Percentiles rank a stretch among this genome's conserved stretches.
phyloP scores from a whole-genome alignment of 1,284 basidiomycete species.

The Inonotus hispidus region DNA sequence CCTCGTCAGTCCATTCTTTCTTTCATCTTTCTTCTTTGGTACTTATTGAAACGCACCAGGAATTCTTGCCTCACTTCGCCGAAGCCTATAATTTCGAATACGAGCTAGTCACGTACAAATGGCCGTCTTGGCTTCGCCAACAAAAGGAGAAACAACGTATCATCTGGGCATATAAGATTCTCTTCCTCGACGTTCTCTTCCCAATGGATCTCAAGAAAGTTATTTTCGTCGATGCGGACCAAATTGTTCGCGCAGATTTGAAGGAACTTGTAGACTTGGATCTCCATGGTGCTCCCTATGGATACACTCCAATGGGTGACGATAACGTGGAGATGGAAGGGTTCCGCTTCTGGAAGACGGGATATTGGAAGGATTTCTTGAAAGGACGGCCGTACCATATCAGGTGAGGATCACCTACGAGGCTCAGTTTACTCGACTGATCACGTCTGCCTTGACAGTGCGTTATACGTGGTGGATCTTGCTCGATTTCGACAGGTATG shows the following conservation, averaged over 20 bases:
- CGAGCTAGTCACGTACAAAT: slow-evolving; percentile 97
- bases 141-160: slow-evolving; percentile 97
- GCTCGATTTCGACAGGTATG: slow-evolving; percentile 84
- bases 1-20: slow-evolving; percentile 49
- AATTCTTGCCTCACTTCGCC: slow-evolving; percentile 92
- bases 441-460: slow-evolving; percentile 42
- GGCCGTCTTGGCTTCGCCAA: slow-evolving; percentile 95
- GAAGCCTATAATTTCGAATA: slow-evolving; percentile 91
- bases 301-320: slow-evolving; percentile 96
- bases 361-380: slow-evolving; percentile 88
- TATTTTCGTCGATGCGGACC: slow-evolving; percentile 97
- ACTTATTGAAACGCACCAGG: slow-evolving; percentile 37
- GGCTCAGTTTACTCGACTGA: not conserved
- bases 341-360: slow-evolving; percentile 97
- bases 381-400: slow-evolving; percentile 86
- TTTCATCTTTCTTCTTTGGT: not conserved
- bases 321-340: slow-evolving; percentile 95
- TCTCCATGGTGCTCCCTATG: slow-evolving; percentile 87
- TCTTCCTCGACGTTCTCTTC: slow-evolving; percentile 98
- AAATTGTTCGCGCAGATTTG: slow-evolving; percentile 94
- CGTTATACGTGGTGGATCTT: slow-evolving; percentile 95
- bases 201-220: slow-evolving; percentile 98
- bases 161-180: slow-evolving; percentile 99
- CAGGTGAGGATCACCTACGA: slow-evolving; percentile 49
- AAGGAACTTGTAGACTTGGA: slow-evolving; percentile 91